Conservation (phyloP, 163 green algal species). For the Chlorella variabilis region DNA sequence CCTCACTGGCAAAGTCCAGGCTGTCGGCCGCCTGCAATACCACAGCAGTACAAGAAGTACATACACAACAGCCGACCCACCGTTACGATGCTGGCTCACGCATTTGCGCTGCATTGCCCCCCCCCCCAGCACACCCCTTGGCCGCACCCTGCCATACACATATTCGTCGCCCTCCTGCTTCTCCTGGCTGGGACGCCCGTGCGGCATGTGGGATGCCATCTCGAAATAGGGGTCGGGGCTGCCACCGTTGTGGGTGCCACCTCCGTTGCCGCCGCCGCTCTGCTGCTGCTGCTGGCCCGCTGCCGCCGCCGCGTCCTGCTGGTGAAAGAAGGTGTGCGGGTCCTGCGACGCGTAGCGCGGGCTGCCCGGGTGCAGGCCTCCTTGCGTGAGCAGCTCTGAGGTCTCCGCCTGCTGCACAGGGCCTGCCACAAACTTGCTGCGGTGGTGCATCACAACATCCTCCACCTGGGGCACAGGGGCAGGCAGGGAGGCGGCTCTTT, state of each 20-base stretch:
- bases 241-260: not conserved
- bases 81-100: no score
- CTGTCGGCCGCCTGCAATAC: constrained; percentile 12
- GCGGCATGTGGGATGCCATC: no score
- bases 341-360: not conserved
- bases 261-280: not conserved
- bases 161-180: not conserved
- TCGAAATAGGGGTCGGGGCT: no score
- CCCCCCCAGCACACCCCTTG: not conserved
- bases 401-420: not conserved
- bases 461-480: constrained; percentile 19
- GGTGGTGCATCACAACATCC: not conserved
- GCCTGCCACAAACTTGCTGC: not conserved
- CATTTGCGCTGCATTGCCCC: no score
- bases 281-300: not conserved
- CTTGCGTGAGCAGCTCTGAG: not conserved
- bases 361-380: constrained; percentile 17
- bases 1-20: constrained; percentile 7
- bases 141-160: constrained; percentile 13
- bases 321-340: not conserved
- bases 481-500: no score
- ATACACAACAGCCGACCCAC: no score
- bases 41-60: not conserved
- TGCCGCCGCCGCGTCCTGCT: not conserved
- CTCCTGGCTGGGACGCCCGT: no score